Evolutionary conservation across 139 green algal genomes (phyloP).

Genomic region (Volvox africanus): DNA sequence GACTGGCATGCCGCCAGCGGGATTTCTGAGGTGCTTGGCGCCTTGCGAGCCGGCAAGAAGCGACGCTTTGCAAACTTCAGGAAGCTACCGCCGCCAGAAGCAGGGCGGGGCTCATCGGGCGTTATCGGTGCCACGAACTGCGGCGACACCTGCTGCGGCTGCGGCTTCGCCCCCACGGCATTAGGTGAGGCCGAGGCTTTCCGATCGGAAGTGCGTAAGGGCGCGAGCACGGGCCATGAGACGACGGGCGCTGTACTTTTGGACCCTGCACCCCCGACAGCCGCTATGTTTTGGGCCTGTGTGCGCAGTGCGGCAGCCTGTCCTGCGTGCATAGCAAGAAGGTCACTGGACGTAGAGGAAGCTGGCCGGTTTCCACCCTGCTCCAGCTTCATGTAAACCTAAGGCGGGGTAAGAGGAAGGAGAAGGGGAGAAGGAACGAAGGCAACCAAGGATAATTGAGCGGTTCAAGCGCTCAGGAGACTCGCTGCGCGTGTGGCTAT

Average conservation of each 20-base stretch:
- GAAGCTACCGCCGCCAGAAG: neutral
- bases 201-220: neutral
- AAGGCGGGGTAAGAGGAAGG: neutral
- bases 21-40: neutral
- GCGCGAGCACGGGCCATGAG: neutral
- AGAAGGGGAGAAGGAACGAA: too few species aligned
- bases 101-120: neutral
- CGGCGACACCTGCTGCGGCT: neutral
- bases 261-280: neutral
- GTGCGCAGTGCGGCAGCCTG: neutral
- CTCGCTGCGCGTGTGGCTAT: too few species aligned
- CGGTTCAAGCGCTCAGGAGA: too few species aligned
- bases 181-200: neutral
- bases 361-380: neutral
- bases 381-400: constrained; percentile 14
- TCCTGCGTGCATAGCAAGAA: neutral
- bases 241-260: neutral
- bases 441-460: too few species aligned
- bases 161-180: neutral
- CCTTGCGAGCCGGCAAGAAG: neutral
- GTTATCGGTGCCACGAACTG: neutral
- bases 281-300: neutral
- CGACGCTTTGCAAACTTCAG: neutral
- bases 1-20: neutral
- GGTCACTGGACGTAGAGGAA: neutral